Evolutionary conservation across 1,284 basidiomycete species (phyloP).

Genomic region (Ceratobasidium sp.): DNA sequence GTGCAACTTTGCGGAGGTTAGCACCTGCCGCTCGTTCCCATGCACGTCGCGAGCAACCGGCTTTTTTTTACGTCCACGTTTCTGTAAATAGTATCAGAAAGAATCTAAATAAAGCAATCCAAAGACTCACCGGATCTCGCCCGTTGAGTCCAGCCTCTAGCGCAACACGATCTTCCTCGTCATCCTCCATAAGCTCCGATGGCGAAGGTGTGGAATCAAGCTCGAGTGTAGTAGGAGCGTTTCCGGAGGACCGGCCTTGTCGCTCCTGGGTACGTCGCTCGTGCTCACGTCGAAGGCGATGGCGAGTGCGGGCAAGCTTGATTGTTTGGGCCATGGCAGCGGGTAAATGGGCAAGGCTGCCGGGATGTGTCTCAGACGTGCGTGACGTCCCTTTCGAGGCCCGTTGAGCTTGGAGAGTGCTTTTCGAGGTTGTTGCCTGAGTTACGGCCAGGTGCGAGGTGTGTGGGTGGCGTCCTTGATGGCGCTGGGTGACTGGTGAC

Average conservation of each 20-base stretch:
- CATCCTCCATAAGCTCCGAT: slow-evolving; percentile 2
- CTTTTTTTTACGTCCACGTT: slow-evolving; percentile 18
- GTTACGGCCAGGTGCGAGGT: no score
- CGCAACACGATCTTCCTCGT: background rate
- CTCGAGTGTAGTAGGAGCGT: background rate
- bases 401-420: background rate
- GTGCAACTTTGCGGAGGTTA: background rate
- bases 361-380: no score
- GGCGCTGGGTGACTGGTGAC: no score
- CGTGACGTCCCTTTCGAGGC: no score
- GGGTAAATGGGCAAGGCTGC: no score
- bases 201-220: background rate
- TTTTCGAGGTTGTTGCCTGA: no score
- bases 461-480: no score
- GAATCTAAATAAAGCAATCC: background rate
- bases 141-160: background rate
- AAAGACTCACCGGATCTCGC: background rate
- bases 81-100: background rate
- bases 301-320: background rate
- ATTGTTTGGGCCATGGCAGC: background rate
- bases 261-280: background rate
- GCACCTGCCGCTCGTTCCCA: background rate
- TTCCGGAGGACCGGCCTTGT: background rate
- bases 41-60: slow-evolving; percentile 1
- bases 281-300: background rate